A percentile compares a stretch with the other conserved stretches of the same genome.
phyloP scores from a whole-genome alignment of 768 basidiomycete genomes.

The Pleurotus djamor region DNA sequence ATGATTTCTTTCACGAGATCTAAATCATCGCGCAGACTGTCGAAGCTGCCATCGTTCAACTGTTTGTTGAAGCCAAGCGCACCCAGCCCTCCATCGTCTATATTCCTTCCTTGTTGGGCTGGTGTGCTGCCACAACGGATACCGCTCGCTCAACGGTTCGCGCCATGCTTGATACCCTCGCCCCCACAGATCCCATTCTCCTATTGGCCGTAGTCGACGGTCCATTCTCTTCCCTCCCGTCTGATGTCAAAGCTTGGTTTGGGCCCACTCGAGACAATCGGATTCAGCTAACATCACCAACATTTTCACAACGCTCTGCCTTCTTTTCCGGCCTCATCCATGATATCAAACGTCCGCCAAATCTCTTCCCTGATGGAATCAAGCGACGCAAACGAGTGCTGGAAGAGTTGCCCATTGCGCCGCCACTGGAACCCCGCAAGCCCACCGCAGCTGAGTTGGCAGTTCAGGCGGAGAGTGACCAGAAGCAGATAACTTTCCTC shows the following conservation, averaged over 20 bases:
- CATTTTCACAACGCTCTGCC: constrained; percentile 48
- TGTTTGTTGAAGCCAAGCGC: constrained; percentile 95
- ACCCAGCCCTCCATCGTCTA: constrained; percentile 96
- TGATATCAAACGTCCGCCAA: constrained; percentile 75
- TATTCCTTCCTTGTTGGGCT: constrained; percentile 84
- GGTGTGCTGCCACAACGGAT: constrained; percentile 85
- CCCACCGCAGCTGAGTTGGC: constrained; percentile 83
- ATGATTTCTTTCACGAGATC: neutral
- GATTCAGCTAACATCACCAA: constrained; percentile 58
- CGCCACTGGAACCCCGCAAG: constrained; percentile 83
- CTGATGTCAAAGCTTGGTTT: constrained; percentile 91
- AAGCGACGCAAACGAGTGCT: constrained; percentile 81
- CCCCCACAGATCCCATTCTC: constrained; percentile 92
- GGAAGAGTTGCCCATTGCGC: constrained; percentile 85
- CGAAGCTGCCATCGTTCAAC: constrained; percentile 91
- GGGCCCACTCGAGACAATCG: constrained; percentile 75
- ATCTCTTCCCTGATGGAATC: constrained; percentile 86
- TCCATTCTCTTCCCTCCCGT: constrained; percentile 61
- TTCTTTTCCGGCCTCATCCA: constrained; percentile 80
- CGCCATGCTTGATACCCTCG: constrained; percentile 87
- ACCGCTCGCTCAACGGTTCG: constrained; percentile 82
- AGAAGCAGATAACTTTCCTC: constrained; percentile 72
- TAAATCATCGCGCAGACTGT: constrained; percentile 51
- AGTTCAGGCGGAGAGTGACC: constrained; percentile 80
- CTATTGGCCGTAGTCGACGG: constrained; percentile 90